Evolutionary conservation across 2,329 filamentous ascomycete species (phyloP).

Genomic region (Biscogniauxia sp.): DNA sequence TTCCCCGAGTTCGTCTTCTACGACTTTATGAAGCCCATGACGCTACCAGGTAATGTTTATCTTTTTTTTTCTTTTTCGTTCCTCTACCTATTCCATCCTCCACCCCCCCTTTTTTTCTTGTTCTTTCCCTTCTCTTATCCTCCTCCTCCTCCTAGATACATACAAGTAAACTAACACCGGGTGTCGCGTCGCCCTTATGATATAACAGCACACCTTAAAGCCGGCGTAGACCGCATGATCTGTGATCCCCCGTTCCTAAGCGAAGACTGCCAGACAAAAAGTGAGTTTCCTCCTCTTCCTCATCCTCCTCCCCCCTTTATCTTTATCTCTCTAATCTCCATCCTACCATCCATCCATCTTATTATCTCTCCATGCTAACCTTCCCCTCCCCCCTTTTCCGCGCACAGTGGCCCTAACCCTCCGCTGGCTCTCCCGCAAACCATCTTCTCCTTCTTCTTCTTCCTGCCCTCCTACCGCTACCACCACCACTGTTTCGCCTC

Average conservation of each 20-base stretch:
- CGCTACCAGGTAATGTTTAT: conserved; percentile 52
- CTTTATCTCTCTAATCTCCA: background rate
- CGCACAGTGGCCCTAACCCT: conserved; percentile 69
- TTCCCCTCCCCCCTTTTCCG: background rate
- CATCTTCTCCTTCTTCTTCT: background rate
- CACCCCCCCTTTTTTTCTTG: background rate
- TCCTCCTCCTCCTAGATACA: too few species aligned
- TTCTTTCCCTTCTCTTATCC: too few species aligned
- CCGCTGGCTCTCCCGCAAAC: conserved; percentile 63
- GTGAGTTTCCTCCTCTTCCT: conserved; percentile 38
- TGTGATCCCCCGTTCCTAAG: conserved; percentile 78
- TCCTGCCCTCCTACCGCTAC: background rate
- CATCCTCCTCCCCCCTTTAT: too few species aligned
- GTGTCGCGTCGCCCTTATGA: background rate
- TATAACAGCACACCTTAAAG: conserved; percentile 54
- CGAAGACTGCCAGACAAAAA: conserved; percentile 77
- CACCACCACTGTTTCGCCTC: conserved; percentile 8
- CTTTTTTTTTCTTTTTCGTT: background rate
- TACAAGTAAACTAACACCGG: too few species aligned
- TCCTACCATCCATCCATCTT: background rate
- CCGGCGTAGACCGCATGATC: conserved; percentile 65
- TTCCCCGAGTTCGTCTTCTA: conserved; percentile 75
- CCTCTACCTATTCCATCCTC: background rate
- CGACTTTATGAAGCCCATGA: conserved; percentile 68
- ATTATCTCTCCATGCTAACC: background rate